phyloP scores from a whole-genome alignment of 306 rosid species.

The Rosa multiflora region DNA sequence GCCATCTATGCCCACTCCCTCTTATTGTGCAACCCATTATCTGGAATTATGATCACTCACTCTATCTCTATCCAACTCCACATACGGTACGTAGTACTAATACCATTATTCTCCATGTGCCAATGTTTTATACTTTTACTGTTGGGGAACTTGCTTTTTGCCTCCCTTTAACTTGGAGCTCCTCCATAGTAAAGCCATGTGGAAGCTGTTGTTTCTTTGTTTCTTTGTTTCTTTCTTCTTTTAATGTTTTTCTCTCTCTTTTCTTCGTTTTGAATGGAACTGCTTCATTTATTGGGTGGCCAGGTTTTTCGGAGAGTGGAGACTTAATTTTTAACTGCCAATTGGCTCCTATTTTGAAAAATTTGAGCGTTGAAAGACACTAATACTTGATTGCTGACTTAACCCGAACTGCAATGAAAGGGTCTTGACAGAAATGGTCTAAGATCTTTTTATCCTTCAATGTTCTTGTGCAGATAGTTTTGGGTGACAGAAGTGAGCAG shows the following conservation, averaged over 20 bases:
- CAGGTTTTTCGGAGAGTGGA: background rate
- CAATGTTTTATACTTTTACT: background rate
- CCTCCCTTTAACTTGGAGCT: background rate
- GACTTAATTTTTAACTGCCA: background rate
- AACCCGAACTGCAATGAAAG: background rate
- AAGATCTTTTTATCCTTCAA: slow-evolving; percentile 12
- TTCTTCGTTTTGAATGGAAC: background rate
- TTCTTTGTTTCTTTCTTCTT: background rate
- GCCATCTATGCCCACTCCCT: slow-evolving; percentile 96
- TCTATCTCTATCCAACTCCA: slow-evolving; percentile 90
- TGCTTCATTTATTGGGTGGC: background rate
- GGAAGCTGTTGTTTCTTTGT: background rate
- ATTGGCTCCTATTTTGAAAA: background rate
- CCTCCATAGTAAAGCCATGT: background rate
- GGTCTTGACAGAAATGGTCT: slow-evolving; percentile 21
- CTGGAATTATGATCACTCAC: slow-evolving; percentile 90
- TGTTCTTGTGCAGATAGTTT: slow-evolving; percentile 61
- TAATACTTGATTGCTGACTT: background rate
- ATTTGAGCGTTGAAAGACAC: background rate
- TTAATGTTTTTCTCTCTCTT: background rate
- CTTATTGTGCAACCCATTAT: slow-evolving; percentile 73
- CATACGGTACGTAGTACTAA: slow-evolving; percentile 74
- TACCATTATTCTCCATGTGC: background rate
- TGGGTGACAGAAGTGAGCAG: slow-evolving; percentile 83
- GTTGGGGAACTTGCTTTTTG: background rate